phyloP scores from a whole-genome alignment of 495 filamentous ascomycete species.

The Hyphodiscus hymeniophilus region DNA sequence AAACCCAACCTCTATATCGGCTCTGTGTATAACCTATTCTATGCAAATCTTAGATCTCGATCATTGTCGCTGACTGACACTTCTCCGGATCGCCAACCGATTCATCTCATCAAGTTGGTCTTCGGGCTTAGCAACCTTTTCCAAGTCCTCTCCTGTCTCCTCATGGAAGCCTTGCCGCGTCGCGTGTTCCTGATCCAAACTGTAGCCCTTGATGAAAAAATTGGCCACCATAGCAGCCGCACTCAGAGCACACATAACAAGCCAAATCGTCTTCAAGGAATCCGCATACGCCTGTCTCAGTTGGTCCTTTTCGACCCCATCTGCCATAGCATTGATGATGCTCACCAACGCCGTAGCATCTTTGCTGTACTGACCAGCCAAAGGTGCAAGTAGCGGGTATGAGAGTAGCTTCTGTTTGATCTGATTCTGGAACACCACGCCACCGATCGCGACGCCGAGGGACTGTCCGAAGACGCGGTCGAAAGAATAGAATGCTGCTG shows the following conservation, averaged over 20 bases:
- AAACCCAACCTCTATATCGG: too few relatives aligned
- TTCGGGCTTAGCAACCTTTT: background rate
- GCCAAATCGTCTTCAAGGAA: conserved; percentile 50
- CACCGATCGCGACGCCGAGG: conserved; percentile 42
- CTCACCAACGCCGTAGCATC: conserved; percentile 53
- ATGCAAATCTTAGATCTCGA: too few relatives aligned
- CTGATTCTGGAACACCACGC: conserved; percentile 51
- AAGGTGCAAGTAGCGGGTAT: conserved; percentile 33
- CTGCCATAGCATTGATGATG: conserved; percentile 47
- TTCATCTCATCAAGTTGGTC: too few relatives aligned
- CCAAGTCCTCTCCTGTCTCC: background rate
- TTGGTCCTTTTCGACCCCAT: conserved; percentile 29
- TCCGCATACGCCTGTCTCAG: conserved; percentile 48
- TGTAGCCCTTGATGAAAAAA: conserved; percentile 14
- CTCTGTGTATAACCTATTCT: too few relatives aligned
- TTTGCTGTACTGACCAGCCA: conserved; percentile 40
- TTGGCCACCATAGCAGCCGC: conserved; percentile 15
- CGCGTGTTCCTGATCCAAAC: conserved; percentile 16
- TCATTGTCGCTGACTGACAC: too few relatives aligned
- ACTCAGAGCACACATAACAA: conserved; percentile 32
- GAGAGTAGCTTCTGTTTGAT: conserved; percentile 38
- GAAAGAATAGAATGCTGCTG: conserved; percentile 50
- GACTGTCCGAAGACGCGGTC: conserved; percentile 48
- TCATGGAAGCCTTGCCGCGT: conserved; percentile 6
- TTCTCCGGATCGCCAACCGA: too few relatives aligned